phyloP scores from a whole-genome alignment of 2,329 filamentous ascomycete species.

The Penicillium hesseltinei region DNA sequence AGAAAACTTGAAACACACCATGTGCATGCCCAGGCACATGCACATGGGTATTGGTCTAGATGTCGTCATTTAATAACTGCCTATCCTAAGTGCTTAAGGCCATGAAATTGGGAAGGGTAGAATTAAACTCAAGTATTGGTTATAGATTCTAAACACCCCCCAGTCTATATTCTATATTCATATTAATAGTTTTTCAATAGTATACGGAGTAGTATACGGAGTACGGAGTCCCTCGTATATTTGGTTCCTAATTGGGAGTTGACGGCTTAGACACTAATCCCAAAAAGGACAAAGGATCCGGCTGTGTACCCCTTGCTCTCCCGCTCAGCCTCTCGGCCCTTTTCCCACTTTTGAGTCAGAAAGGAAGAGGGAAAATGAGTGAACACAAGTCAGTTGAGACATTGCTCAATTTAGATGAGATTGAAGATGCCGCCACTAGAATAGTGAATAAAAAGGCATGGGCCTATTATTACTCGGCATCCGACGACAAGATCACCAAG shows the following conservation, averaged over 20 bases:
- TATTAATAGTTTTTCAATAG: no score
- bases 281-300: background rate
- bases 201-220: no score
- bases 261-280: background rate
- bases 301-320: background rate
- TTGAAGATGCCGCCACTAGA: conserved; percentile 74
- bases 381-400: conserved; percentile 50
- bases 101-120: background rate
- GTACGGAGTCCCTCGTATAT: background rate
- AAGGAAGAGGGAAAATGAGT: background rate
- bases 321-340: background rate
- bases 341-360: background rate
- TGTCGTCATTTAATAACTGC: background rate
- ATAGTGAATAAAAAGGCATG: conserved; percentile 77
- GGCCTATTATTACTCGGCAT: conserved; percentile 89
- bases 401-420: conserved; percentile 81
- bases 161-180: no score
- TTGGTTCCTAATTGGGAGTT: background rate
- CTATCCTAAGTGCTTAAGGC: background rate
- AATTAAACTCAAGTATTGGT: background rate
- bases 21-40: no score
- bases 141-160: no score
- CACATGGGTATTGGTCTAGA: no score
- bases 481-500: conserved; percentile 67
- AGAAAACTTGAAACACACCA: background rate